Evolutionary conservation across 768 basidiomycete species (phyloP).

Genomic region (Lanmaoa pseudosensibilis): DNA sequence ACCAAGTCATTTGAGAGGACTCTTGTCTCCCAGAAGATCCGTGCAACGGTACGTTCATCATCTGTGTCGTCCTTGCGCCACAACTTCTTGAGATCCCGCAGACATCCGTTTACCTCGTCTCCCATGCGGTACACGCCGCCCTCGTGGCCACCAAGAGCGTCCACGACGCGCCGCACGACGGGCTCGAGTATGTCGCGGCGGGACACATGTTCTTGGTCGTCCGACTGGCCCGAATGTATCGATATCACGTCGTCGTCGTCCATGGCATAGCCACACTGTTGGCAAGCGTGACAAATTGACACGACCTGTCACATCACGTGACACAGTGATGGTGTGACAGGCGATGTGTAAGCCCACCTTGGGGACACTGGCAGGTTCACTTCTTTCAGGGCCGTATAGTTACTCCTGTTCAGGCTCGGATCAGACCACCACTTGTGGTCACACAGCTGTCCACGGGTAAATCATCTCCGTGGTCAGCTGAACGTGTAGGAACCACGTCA

Average conservation of each 20-base stretch:
- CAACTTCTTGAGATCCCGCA: slow-evolving; percentile 92
- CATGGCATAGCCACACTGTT: slow-evolving; percentile 13
- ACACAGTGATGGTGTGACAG: not conserved
- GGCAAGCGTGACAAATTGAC: slow-evolving; percentile 21
- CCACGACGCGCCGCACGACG: slow-evolving; percentile 70
- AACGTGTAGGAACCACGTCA: not conserved
- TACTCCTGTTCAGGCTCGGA: slow-evolving; percentile 4
- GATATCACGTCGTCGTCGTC: slow-evolving; percentile 36
- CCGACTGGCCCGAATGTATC: slow-evolving; percentile 31
- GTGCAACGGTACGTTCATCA: slow-evolving; percentile 93
- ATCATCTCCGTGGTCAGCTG: slow-evolving; percentile 15
- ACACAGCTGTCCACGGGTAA: slow-evolving; percentile 12
- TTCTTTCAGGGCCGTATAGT: slow-evolving; percentile 3
- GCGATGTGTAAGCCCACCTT: no score
- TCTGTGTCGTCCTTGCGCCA: slow-evolving; percentile 98
- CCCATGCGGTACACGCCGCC: slow-evolving; percentile 68
- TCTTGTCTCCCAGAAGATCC: slow-evolving; percentile 88
- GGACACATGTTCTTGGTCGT: slow-evolving; percentile 33
- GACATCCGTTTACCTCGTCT: slow-evolving; percentile 77
- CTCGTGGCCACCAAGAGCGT: slow-evolving; percentile 79
- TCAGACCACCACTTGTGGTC: not conserved
- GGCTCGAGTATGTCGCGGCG: slow-evolving; percentile 62
- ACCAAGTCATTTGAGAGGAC: slow-evolving; percentile 85
- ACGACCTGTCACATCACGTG: slow-evolving; percentile 34
- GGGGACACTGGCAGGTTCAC: not conserved